A percentile compares a stretch with the other conserved stretches of the same genome.
These are phyloP conservation scores for Pseudomassariella vexata DNA, from an alignment of 2,329 filamentous ascomycete genomes.

Conservation along the genomic window DNA sequence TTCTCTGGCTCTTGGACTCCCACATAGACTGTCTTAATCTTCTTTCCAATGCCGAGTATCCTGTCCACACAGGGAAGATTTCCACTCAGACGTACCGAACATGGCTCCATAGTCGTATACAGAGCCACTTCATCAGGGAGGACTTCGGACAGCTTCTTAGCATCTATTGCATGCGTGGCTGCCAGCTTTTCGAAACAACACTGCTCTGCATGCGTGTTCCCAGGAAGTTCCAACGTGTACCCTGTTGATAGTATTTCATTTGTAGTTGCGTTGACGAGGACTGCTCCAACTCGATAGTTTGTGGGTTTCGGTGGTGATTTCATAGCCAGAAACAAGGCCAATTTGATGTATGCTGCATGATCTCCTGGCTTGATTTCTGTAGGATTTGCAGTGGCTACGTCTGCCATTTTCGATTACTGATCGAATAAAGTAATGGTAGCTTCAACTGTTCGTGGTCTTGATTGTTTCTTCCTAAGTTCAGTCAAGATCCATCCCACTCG, in stretches of 20 bases:
- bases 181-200: slow-evolving; percentile 77
- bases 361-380: slow-evolving; percentile 28
- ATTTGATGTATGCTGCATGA: slow-evolving; percentile 52
- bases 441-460: too few species aligned
- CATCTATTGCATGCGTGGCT: slow-evolving; percentile 37
- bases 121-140: slow-evolving; percentile 55
- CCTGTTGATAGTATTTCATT: slow-evolving; percentile 68
- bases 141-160: slow-evolving; percentile 46
- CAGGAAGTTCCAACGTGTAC: slow-evolving; percentile 83
- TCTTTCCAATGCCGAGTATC: slow-evolving; percentile 57
- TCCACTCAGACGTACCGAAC: slow-evolving; percentile 66
- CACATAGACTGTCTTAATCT: slow-evolving; percentile 74
- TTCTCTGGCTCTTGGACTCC: slow-evolving; percentile 86
- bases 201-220: slow-evolving; percentile 96
- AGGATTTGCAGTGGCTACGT: slow-evolving; percentile 3
- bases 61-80: slow-evolving; percentile 75
- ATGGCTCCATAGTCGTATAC: slow-evolving; percentile 93
- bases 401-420: slow-evolving; percentile 15
- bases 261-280: slow-evolving; percentile 60
- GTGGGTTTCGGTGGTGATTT: slow-evolving; percentile 80
- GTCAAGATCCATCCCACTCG: too few species aligned
- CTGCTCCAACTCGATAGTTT: slow-evolving; percentile 91
- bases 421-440: too few species aligned
- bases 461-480: too few species aligned
- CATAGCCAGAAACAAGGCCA: slow-evolving; percentile 69